Percentiles rank a stretch among this genome's conserved stretches.
phyloP scores from a whole-genome alignment of 148 eudicot species.

The Chenopodium berlandieri region DNA sequence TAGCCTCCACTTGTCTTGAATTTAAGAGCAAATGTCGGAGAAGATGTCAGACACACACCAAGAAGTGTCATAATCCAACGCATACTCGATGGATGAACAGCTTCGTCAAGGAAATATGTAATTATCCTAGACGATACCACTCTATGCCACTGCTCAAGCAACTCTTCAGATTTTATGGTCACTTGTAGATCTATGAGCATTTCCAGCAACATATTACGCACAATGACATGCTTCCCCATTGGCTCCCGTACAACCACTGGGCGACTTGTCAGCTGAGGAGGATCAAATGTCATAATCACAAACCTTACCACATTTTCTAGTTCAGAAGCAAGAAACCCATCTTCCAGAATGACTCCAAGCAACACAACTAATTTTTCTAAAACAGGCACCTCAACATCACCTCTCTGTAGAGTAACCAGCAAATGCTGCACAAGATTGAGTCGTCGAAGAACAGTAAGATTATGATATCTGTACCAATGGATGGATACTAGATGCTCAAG shows the following conservation, averaged over 20 bases:
- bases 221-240: slow-evolving; percentile 99
- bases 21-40: slow-evolving; percentile 85
- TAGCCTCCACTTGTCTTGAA: slow-evolving; percentile 92
- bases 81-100: slow-evolving; percentile 99
- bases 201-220: slow-evolving; percentile 97
- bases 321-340: slow-evolving; percentile 90
- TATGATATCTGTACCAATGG: slow-evolving; percentile 97
- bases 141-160: slow-evolving; percentile 98
- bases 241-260: slow-evolving; percentile 63
- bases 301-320: slow-evolving; percentile 93
- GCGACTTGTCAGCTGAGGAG: slow-evolving; percentile 67
- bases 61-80: slow-evolving; percentile 99
- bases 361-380: slow-evolving; percentile 90
- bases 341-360: slow-evolving; percentile 89
- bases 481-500: slow-evolving; percentile 92
- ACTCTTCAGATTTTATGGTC: slow-evolving; percentile 78
- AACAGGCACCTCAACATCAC: slow-evolving; percentile 97
- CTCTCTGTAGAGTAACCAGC: slow-evolving; percentile 88
- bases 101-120: slow-evolving; percentile 90
- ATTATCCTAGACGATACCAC: slow-evolving; percentile 85
- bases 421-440: slow-evolving; percentile 94
- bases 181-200: slow-evolving; percentile 96
- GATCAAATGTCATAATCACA: slow-evolving; percentile 97
- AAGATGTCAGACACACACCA: slow-evolving; percentile 93
- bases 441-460: slow-evolving; percentile 85